Base-by-base conservation (phyloP, 192 early-diverging fungal species). In the Coemansia umbellata region DNA sequence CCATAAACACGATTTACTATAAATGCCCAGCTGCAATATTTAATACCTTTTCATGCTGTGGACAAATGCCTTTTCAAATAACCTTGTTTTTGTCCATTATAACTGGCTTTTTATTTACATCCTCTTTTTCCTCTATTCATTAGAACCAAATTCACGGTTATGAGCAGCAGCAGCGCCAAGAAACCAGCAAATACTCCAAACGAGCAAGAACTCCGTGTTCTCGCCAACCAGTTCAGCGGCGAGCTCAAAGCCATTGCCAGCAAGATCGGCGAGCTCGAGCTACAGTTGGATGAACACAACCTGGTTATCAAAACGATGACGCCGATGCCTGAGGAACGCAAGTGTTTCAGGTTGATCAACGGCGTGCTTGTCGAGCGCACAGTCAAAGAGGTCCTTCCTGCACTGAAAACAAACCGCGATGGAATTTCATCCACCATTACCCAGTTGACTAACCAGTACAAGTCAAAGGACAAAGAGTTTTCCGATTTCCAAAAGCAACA, bases 301-400 rank as follows among this genome's bases (percentile, higher is more conserved):
- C 50, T 80, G 51, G 78, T 98, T n/a, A 86, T 98, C 53, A 92
- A 98, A 37, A 94, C 93, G n/a, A 86, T 98, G 50, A 63, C 78
- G 14, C 88, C 90, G 26, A 78, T 95, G 65, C 78, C 87, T 22
- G 77, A 57, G 39, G 85, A 86, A 44, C 87, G 95, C 47, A 94
- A 93, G 72, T 95, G 93, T 66, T 95, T 90, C 74, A 86, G 94
- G 31, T 72, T 98, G 59, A 86, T 98, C 39, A 90, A 91, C 48
- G 95, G 95, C 36, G 90, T 98, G 8, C 69, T 98, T 24, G 88
- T 96, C 18, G 91, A 98, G 61, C 86, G 93, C 21, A 93, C 93
- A 3, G 88, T 96, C 40, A 81, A 84, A 61, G 93, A 98, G 53
- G 92, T 95, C 7, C 65, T 95, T 26, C 95, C 95, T 18, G 87